Conservation (phyloP, 768 basidiomycete genomes). For the Serpula lacrymans region DNA sequence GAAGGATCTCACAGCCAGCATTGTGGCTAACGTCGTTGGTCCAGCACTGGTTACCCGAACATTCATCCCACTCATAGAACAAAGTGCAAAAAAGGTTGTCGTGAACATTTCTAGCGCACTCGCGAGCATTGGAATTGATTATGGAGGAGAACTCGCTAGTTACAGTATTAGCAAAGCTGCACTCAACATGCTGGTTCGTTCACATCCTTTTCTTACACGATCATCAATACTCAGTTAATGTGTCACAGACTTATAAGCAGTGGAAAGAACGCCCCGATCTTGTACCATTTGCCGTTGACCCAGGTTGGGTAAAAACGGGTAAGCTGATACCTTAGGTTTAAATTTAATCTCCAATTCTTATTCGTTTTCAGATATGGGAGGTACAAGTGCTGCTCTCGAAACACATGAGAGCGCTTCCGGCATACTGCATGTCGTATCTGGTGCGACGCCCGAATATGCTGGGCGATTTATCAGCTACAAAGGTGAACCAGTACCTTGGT, state of each 20-base stretch:
- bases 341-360: neutral
- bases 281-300: conserved; percentile 29
- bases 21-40: conserved; percentile 32
- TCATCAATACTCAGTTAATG: neutral
- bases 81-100: conserved; percentile 28
- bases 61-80: conserved; percentile 33
- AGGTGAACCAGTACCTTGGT: conserved; percentile 31
- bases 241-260: conserved; percentile 34
- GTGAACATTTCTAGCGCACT: conserved; percentile 32
- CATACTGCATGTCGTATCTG: conserved; percentile 24
- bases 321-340: neutral
- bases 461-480: conserved; percentile 31
- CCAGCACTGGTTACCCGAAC: conserved; percentile 32
- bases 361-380: conserved; percentile 30
- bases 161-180: conserved; percentile 38
- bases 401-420: conserved; percentile 26
- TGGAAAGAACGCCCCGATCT: conserved; percentile 29
- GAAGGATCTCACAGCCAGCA: conserved; percentile 16
- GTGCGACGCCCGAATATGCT: conserved; percentile 20
- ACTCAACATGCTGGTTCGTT: conserved; percentile 37
- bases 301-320: conserved; percentile 41
- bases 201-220: neutral
- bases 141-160: conserved; percentile 22
- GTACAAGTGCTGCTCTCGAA: conserved; percentile 23
- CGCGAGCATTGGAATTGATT: conserved; percentile 29